Conservation (phyloP, 192 early-diverging fungal species). For the Mortierella hygrophila region DNA sequence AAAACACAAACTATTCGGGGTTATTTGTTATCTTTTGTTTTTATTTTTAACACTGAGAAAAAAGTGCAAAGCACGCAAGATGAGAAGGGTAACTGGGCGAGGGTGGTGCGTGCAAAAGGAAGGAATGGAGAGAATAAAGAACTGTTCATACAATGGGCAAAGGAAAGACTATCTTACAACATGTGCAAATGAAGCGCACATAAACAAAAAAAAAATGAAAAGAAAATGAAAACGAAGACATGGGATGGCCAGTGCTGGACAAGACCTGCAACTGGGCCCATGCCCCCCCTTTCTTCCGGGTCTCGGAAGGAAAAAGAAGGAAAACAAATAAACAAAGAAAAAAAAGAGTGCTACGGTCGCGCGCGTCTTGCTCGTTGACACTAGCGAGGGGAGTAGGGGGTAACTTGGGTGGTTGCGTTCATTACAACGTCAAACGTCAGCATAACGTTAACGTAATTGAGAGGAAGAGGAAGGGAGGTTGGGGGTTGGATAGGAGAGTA, state of each 20-base stretch:
- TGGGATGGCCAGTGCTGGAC: neutral
- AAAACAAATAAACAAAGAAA: slow-evolving; percentile 5
- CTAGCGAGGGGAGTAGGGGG: neutral
- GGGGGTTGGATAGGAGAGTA: neutral
- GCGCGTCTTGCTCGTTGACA: neutral
- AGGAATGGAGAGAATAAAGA: neutral
- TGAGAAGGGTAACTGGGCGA: neutral
- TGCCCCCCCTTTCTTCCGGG: neutral
- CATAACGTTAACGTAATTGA: neutral
- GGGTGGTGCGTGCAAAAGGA: neutral
- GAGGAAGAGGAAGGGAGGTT: neutral
- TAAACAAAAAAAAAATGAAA: neutral
- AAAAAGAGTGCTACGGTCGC: neutral
- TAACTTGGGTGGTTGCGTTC: neutral
- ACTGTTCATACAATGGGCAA: neutral
- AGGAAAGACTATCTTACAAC: slow-evolving; percentile 4
- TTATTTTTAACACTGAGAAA: slow-evolving; percentile 1
- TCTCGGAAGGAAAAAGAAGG: neutral
- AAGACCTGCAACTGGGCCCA: neutral
- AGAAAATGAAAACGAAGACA: neutral
- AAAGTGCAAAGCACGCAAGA: neutral
- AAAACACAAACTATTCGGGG: neutral
- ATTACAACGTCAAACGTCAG: slow-evolving; percentile 12
- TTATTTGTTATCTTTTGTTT: slow-evolving; percentile 2
- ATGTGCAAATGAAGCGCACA: slow-evolving; percentile 5